These are phyloP conservation scores for Pichia sp. DNA, from an alignment of 1,139 yeast species.

Conservation along the genomic window DNA sequence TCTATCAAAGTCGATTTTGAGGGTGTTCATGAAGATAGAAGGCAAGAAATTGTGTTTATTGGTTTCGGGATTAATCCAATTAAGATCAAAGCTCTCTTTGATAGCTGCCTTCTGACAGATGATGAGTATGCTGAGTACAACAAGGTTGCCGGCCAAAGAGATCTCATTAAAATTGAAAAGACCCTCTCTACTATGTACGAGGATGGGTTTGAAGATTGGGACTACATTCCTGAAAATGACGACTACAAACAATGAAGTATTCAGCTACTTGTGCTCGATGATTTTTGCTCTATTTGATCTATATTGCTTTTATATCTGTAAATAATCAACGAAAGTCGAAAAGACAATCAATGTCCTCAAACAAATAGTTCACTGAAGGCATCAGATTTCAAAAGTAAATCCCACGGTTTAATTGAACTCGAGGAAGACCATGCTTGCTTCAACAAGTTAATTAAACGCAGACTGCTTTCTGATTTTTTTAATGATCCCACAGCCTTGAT, in stretches of 20 bases:
- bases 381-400: too few species aligned
- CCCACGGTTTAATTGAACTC: too few species aligned
- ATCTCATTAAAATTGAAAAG: slow-evolving; percentile 29
- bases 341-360: too few species aligned
- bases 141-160: slow-evolving; percentile 25
- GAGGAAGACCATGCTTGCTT: too few species aligned
- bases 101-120: slow-evolving; percentile 34
- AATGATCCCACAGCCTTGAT: slow-evolving; percentile 4
- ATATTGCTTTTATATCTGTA: too few species aligned
- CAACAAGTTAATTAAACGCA: slow-evolving; percentile 1
- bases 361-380: too few species aligned
- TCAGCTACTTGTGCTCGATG: too few species aligned
- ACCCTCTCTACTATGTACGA: slow-evolving; percentile 28
- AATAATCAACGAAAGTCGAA: too few species aligned
- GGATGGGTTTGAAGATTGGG: slow-evolving; percentile 27
- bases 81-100: slow-evolving; percentile 27
- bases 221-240: neutral
- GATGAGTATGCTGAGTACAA: slow-evolving; percentile 29
- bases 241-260: too few species aligned
- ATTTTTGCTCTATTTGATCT: too few species aligned
- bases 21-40: slow-evolving; percentile 36
- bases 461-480: slow-evolving; percentile 4
- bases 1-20: slow-evolving; percentile 32
- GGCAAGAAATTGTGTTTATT: slow-evolving; percentile 40
- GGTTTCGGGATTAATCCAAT: slow-evolving; percentile 32